Percentiles rank a stretch among this genome's conserved stretches.
These are phyloP conservation scores for Phlebopus sp. DNA, from an alignment of 1,284 basidiomycete species.

Conservation along the genomic window DNA sequence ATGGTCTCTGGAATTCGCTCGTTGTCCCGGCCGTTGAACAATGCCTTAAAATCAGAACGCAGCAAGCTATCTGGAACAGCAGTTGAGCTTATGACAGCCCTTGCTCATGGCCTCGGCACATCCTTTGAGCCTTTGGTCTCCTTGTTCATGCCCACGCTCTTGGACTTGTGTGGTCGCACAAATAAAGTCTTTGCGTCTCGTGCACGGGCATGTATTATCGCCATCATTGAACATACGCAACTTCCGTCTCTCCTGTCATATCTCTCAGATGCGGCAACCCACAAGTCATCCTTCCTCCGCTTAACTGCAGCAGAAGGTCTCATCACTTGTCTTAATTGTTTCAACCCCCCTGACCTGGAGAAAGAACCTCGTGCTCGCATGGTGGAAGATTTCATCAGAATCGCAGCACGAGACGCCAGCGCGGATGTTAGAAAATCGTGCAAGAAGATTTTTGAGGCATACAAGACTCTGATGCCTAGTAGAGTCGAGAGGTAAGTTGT, in stretches of 20 bases:
- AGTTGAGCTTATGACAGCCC: slow-evolving; percentile 57
- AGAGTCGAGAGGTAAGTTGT: slow-evolving; percentile 62
- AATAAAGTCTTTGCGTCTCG: slow-evolving; percentile 79
- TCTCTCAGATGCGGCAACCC: slow-evolving; percentile 55
- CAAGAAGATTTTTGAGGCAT: slow-evolving; percentile 73
- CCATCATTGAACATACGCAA: slow-evolving; percentile 68
- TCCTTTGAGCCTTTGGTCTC: slow-evolving; percentile 70
- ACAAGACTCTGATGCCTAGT: slow-evolving; percentile 64
- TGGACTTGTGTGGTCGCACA: slow-evolving; percentile 69
- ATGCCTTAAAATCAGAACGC: slow-evolving; percentile 71
- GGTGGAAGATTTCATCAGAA: slow-evolving; percentile 68
- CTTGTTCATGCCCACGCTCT: slow-evolving; percentile 65
- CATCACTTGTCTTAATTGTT: slow-evolving; percentile 64
- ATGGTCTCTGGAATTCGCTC: slow-evolving; percentile 54
- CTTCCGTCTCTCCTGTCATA: slow-evolving; percentile 65
- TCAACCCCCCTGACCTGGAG: slow-evolving; percentile 73
- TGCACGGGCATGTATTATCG: slow-evolving; percentile 56
- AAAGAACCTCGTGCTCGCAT: slow-evolving; percentile 61
- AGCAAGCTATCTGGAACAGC: slow-evolving; percentile 73
- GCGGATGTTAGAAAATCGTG: slow-evolving; percentile 70
- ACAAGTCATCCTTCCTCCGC: slow-evolving; percentile 69
- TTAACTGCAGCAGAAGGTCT: slow-evolving; percentile 63
- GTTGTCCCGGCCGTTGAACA: slow-evolving; percentile 55
- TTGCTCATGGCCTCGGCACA: slow-evolving; percentile 56
- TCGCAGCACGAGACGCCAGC: slow-evolving; percentile 70